A percentile compares a stretch with the other conserved stretches of the same genome.
Conservation (phyloP, 2,329 filamentous ascomycete genomes). For the Aspergillus versicolor region DNA sequence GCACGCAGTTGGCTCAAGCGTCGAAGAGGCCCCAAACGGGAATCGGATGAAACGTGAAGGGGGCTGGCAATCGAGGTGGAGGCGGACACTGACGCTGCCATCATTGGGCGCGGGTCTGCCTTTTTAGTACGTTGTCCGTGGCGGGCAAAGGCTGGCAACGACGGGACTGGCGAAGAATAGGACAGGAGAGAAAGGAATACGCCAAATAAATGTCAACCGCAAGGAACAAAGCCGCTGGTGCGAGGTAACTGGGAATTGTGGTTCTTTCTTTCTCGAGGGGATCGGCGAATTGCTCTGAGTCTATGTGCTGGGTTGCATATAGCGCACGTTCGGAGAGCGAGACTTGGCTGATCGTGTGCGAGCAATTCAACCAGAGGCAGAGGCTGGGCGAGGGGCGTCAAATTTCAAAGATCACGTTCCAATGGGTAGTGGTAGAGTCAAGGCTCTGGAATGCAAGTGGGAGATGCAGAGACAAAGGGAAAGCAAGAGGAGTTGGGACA, state of each 20-base stretch:
- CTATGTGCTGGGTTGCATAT: not conserved
- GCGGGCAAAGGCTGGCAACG: not conserved
- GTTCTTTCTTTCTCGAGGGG: not conserved
- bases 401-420: not conserved
- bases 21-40: conserved; percentile 37
- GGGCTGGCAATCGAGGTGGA: conserved; percentile 33
- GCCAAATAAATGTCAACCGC: not conserved
- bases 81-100: conserved; percentile 37
- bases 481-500: not conserved
- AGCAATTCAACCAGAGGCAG: not conserved
- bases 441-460: not conserved
- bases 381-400: not conserved
- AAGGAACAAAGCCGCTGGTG: not conserved
- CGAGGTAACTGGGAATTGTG: not conserved
- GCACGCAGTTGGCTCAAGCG: conserved; percentile 43
- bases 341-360: not conserved
- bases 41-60: conserved; percentile 26
- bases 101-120: conserved; percentile 9
- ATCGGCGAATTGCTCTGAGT: not conserved
- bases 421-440: not conserved
- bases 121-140: not conserved
- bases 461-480: not conserved
- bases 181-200: not conserved
- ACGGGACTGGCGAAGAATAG: not conserved
- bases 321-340: not conserved